Base-by-base conservation (phyloP, 257 asterid genomes). In the Plantago elongata region DNA sequence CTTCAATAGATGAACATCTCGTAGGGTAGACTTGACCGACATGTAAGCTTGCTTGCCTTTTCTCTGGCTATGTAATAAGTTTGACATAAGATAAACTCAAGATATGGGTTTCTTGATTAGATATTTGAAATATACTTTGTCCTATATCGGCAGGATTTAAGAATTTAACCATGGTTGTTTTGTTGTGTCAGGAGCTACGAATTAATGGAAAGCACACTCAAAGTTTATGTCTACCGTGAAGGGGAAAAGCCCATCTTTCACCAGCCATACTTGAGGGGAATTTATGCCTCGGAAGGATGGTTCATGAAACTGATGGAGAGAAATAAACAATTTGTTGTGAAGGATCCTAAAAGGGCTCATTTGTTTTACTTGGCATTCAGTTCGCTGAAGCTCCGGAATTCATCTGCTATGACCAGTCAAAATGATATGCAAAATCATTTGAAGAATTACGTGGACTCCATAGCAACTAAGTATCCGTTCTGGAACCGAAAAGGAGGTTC, bases 281-380 rank as follows among this genome's bases (percentile, higher is more conserved):
- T 91, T 62, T 91, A 91, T 68, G 71, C 94, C 40, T 91, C 96
- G 10, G 95, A 85, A 75, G 95, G 96, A 71, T 88, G 98, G 98
- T 91, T 91, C 68, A 82, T 91, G 94, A 91, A 75, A 73, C 74
- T 84, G 68, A 79, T 88, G 77, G 84, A 82, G 74, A 82, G 64
- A 47, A 84, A 62, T 70, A 65, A 18, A 50, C 84, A 85, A 49
- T 91, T 84, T 60, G 85, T 81, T 8, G 80, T 90, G 0, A 81
- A 42, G 54, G 91, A 91, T 61, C 92, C 98, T 0, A 77, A 77
- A 69, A 84, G 80, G 75, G 96, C 96, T 65, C 94, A 88, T 76
- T 72, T 91, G 64, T 91, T 91, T 76, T 91, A 85, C 70, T 78
- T 91, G n/a, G 96, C 98, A 63, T 91, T 88, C 54, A 85, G 98